Base-by-base conservation (phyloP, 768 basidiomycete species). In the Mycena polygramma region DNA sequence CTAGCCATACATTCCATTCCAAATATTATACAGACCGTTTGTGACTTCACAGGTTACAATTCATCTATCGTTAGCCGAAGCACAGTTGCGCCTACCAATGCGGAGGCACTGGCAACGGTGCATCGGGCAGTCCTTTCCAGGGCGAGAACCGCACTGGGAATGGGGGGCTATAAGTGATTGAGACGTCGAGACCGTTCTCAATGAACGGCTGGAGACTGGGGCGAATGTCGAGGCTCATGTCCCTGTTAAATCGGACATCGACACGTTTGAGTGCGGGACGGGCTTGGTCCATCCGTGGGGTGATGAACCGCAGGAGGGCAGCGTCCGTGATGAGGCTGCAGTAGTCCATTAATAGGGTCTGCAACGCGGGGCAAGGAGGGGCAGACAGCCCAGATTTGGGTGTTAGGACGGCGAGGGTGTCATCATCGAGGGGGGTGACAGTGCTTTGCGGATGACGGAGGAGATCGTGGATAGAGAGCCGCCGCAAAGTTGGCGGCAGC, bases 81-180 rank as follows among this genome's bases (percentile, higher is more conserved):
- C 10, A 7, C 11, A 41, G 41, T 10, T 2, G 11, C 41, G 41
- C 15, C 9, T 41, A 41, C 41, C 5, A 41, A 11, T 11, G 10
- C 15, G 41, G 41, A 41, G 45, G 45, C 45, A 46, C 7, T 3
- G 15, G 45, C 19, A 19, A 7, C 7, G 57, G 41, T 8, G 24
- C 58, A 36, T 60, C 59, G 15, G 35, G 8, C 41, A 55, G 26
- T 35, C 62, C 53, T 11, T 15, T 30, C 63, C 63, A 65, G 13
- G 64, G 57, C 22, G 63, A 65, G 22, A 57, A 39, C 2, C 11
- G n/a, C n/a, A n/a, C n/a, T n/a, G n/a, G n/a, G 20, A 52, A 15
- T 0, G 22, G 5, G 14, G 1, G 9, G 14, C 22, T 2, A 52
- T 62, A 26, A 15, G 46, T 41, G 8, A 66, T 15, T 1, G n/a